Evolutionary conservation across 495 filamentous ascomycete species (phyloP), one percentile per base, ranked within the genome.

Genomic region (Hyaloscypha hepaticicola): DNA sequence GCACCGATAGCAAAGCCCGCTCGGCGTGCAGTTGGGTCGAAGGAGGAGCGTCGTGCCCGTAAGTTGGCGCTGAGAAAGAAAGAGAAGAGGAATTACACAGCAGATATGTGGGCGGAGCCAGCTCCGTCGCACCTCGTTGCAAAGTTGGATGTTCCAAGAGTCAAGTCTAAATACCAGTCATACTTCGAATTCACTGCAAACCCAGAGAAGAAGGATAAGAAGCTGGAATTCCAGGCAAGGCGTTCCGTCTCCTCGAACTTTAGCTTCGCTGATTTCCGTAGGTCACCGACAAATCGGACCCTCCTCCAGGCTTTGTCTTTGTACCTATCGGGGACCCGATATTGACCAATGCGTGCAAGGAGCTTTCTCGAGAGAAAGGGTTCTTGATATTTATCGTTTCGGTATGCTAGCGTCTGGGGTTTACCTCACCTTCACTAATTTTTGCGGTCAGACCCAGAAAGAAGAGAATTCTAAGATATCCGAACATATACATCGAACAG

Each of bases 231-330:
- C 57, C 31, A 71, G 53, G 65, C 70, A 45, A 2, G 38, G 16
- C 24, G 55, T 28, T 60, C 72, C 63, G 31, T 22, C 21, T 29
- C 38, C 29, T 45, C 1, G 25, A 5, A 29, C 59, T 34, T 34
- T 38, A 55, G 55, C 41, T 67, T 73, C 79, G 58, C 79, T 70
- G 14, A 48, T 26, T 51, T 26, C 29, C 28, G 55, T 62, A 84
- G 83, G 75, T 78, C 34, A 81, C 79, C 26, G 74, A 77, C 55
- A 69, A 71, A 16, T 61, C 65, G 26, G 66, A 77, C 8, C 81
- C 91, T 27, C 92, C 92, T 2, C 82, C 80, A n/a, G 91, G 91
- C 7, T 96, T 90, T 67, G 88, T 86, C 27, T 96, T 93, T 72
- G 87, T 97, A 60, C 88, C 90, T n/a, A 83, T 87, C 58, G 93